A percentile compares a stretch with the other conserved stretches of the same genome.
These are phyloP conservation scores for Hypoxylon fragiforme DNA, from an alignment of 495 filamentous ascomycete genomes.

Conservation along the genomic window DNA sequence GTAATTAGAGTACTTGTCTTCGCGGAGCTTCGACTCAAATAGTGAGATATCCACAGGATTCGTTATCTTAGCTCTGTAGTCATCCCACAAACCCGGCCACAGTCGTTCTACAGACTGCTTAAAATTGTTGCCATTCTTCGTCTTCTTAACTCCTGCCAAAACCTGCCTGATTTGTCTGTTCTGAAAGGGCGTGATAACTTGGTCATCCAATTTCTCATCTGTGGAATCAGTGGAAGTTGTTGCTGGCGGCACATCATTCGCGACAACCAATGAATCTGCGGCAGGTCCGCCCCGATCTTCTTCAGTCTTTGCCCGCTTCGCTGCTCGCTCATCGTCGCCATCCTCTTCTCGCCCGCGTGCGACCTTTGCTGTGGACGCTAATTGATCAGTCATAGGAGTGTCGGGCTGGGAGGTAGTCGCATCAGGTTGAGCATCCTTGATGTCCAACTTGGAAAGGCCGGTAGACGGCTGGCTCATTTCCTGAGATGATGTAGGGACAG, in stretches of 20 bases:
- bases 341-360: slow-evolving; percentile 74
- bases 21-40: slow-evolving; percentile 78
- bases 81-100: slow-evolving; percentile 54
- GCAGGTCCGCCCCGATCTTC: slow-evolving; percentile 38
- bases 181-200: slow-evolving; percentile 51
- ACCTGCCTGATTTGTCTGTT: slow-evolving; percentile 50
- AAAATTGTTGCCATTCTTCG: slow-evolving; percentile 73
- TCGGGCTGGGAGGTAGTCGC: slow-evolving; percentile 34
- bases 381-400: slow-evolving; percentile 42
- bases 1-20: slow-evolving; percentile 65
- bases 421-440: slow-evolving; percentile 31
- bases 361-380: slow-evolving; percentile 51
- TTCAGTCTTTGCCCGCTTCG: slow-evolving; percentile 74
- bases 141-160: slow-evolving; percentile 77
- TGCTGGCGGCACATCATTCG: slow-evolving; percentile 4
- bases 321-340: slow-evolving; percentile 68
- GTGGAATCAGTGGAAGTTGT: slow-evolving; percentile 21
- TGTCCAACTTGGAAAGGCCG: slow-evolving; percentile 38
- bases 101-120: slow-evolving; percentile 65
- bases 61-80: slow-evolving; percentile 73
- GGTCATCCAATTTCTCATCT: slow-evolving; percentile 33
- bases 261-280: slow-evolving; percentile 37
- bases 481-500: slow-evolving; percentile 29
- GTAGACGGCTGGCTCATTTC: slow-evolving; percentile 30
- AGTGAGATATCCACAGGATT: slow-evolving; percentile 81